Conservation (phyloP, 1,139 yeast species). For the Hansenula anomala region DNA sequence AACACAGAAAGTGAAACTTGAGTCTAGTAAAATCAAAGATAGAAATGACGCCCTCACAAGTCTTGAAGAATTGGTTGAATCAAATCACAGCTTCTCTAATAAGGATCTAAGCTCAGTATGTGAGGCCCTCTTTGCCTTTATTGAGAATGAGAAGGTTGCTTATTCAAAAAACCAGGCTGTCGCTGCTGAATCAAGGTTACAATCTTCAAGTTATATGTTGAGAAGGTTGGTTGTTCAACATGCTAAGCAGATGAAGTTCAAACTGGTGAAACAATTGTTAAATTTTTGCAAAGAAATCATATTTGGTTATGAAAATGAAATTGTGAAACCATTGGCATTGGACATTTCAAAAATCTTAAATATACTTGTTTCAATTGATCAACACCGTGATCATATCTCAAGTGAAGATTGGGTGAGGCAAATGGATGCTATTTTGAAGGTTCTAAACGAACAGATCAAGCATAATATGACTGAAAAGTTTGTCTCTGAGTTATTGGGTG, state of each 20-base stretch:
- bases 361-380: slow-evolving; percentile 27
- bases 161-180: slow-evolving; percentile 28
- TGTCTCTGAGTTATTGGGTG: slow-evolving; percentile 26
- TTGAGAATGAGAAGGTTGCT: slow-evolving; percentile 37
- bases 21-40: slow-evolving; percentile 47
- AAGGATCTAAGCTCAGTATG: slow-evolving; percentile 25
- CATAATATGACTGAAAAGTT: slow-evolving; percentile 24
- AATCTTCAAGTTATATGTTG: slow-evolving; percentile 36
- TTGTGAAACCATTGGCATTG: slow-evolving; percentile 33
- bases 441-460: slow-evolving; percentile 8
- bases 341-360: slow-evolving; percentile 31
- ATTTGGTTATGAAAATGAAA: slow-evolving; percentile 7
- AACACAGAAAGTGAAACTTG: slow-evolving; percentile 29
- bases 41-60: slow-evolving; percentile 45
- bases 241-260: slow-evolving; percentile 23
- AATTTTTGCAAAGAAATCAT: slow-evolving; percentile 8
- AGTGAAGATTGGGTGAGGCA: slow-evolving; percentile 29
- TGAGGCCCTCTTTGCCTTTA: slow-evolving; percentile 34
- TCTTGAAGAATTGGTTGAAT: slow-evolving; percentile 27
- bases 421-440: slow-evolving; percentile 24
- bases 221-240: slow-evolving; percentile 29
- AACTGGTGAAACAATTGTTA: slow-evolving; percentile 24
- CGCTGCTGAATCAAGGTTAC: slow-evolving; percentile 36
- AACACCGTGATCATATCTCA: slow-evolving; percentile 38
- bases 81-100: slow-evolving; percentile 21